Base-by-base conservation (phyloP, 768 basidiomycete genomes). In the Agaricus blazei region DNA sequence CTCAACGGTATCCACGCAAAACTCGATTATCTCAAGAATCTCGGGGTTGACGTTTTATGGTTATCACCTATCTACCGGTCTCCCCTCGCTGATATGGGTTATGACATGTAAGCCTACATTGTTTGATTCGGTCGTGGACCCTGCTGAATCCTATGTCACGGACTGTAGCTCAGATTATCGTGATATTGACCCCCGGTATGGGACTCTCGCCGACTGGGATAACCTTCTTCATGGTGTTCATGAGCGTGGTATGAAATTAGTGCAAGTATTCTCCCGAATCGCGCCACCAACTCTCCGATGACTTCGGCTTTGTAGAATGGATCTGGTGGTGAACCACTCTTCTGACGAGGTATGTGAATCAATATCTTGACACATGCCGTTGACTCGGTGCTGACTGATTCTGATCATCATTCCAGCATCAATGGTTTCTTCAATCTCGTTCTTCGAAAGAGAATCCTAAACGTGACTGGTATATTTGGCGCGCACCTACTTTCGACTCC, bases 401-500 rank as follows among this genome's bases (percentile, higher is more conserved):
- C 58, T 34, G 11, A 34, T 34, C 7, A 8, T 34, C 7, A 4
- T 6, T 34, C 34, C 34, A 88, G 84, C 88, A 89, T 60, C 75
- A 72, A 9, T 90, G 89, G 88, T 91, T 89, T 70, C 57, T 75
- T 31, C 72, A 81, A 60, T 84, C 85, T 26, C 70, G 70, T 29
- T 70, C 79, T 60, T 65, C 75, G 68, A 64, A 81, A 71, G 65
- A 70, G 6, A 73, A 79, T 62, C 77, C 82, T 0, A 88, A 85
- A 66, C 78, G 87, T 12, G 80, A 89, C 63, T 89, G 86, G 85
- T 91, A 88, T 67, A 76, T 85, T 57, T 90, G 88, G 88, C 77
- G 81, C 14, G 80, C 83, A 3, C 79, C 84, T 2, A 75, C 70
- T 59, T 74, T 70, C 59, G 79, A 82, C 56, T 69, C 70, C 12